Base-by-base conservation (phyloP, 2,329 filamentous ascomycete genomes). In the Trichoderma sp. region DNA sequence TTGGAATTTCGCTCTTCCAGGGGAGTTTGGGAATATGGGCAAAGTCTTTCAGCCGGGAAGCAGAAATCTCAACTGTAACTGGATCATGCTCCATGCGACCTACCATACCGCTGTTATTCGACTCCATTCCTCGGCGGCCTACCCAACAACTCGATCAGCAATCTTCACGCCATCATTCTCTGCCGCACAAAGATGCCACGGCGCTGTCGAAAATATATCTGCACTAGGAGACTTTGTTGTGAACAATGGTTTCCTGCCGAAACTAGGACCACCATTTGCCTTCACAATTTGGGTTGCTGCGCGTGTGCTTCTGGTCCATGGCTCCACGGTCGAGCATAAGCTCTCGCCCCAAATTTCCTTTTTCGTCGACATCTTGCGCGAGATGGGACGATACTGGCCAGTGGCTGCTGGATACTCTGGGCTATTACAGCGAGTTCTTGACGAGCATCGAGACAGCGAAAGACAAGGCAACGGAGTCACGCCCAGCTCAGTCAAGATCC, bases 271-370 rank as follows among this genome's bases (percentile, higher is more conserved):
- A 0, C 95, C 95, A 0, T 98, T 98, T 82, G 95, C 95, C 4
- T 98, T 98, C 81, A 95, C 94, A 0, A 87, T 98, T 2, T 98
- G 95, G 95, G 95, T 98, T 18, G 95, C 94, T 3, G 95, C 95
- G 6, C 92, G 95, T 4, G 88, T 98, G 4, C 87, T 97, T 6
- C 91, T 98, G 9, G 95, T 98, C 3, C 95, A 98, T 82, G 95
- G 95, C 31, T 97, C 94, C 8, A 97, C 95, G 0, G 95, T 97
- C 74, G 94, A 97, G 78, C 93, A 94, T 82, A 94, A 93, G 77
- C 88, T 97, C 50, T 94, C 93, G 75, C 91, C 93, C 1, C 93
- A 95, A 77, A 94, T 98, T 56, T 87, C 91, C 35, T 92, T 95
- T 77, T 94, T 98, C 56, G 94, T 98, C 62, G 93, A 95, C 75